Evolutionary conservation across 2,329 filamentous ascomycete genomes (phyloP).

Genomic region (Microdochium bolleyi): DNA sequence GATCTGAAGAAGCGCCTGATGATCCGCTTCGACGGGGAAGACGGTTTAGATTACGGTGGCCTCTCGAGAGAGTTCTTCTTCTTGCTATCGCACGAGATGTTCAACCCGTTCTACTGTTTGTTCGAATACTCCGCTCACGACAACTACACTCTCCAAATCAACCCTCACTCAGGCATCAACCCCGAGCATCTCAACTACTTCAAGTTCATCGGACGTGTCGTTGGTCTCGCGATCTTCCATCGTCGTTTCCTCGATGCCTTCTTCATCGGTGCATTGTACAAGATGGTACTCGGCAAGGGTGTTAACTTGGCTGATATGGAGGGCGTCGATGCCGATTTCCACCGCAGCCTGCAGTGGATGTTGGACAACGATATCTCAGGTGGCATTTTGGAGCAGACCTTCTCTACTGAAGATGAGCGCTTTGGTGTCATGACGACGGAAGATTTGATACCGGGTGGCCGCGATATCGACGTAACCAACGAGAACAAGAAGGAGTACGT

Average conservation of each 20-base stretch:
- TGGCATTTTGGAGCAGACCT: slow-evolving; percentile 89
- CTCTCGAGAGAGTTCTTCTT: slow-evolving; percentile 99
- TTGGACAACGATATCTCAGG: slow-evolving; percentile 93
- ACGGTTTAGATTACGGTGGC: slow-evolving; percentile 95
- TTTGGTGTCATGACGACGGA: slow-evolving; percentile 93
- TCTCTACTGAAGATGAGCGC: slow-evolving; percentile 93
- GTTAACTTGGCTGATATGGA: slow-evolving; percentile 95
- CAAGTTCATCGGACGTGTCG: slow-evolving; percentile 97
- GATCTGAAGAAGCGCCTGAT: slow-evolving; percentile 97
- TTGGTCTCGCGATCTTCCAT: slow-evolving; percentile 96
- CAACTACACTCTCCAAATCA: slow-evolving; percentile 99
- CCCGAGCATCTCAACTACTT: slow-evolving; percentile 99
- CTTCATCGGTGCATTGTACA: slow-evolving; percentile 98
- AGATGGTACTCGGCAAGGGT: slow-evolving; percentile 95
- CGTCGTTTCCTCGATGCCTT: slow-evolving; percentile 95
- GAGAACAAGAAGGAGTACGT: slow-evolving; percentile 99
- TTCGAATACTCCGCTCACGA: slow-evolving; percentile 99
- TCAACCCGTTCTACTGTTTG: slow-evolving; percentile 98
- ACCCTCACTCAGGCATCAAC: slow-evolving; percentile 98
- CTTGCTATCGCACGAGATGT: slow-evolving; percentile 98
- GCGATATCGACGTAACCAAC: slow-evolving; percentile 92
- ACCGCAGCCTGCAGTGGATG: slow-evolving; percentile 94
- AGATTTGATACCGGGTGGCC: slow-evolving; percentile 83
- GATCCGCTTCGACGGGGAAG: slow-evolving; percentile 99
- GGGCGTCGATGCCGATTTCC: slow-evolving; percentile 96